These are phyloP conservation scores for Quercus suber DNA, from an alignment of 306 rosid species.

Conservation along the genomic window DNA sequence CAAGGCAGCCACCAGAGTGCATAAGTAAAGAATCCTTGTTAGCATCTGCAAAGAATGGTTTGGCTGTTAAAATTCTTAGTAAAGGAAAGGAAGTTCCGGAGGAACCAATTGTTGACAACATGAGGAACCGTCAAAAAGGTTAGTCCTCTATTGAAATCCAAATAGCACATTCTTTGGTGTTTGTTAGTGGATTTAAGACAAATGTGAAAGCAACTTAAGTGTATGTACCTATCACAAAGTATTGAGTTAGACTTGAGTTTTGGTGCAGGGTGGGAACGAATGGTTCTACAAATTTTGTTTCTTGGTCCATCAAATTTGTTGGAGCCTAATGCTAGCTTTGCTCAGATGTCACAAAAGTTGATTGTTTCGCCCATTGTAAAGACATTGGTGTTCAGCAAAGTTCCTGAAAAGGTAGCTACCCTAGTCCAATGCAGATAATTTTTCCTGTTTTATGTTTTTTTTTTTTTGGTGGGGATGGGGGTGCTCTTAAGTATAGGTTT, in stretches of 20 bases:
- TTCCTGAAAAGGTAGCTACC: conserved; percentile 77
- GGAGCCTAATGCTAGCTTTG: conserved; percentile 85
- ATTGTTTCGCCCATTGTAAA: conserved; percentile 96
- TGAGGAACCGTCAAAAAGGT: conserved; percentile 80
- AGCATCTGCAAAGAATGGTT: conserved; percentile 90
- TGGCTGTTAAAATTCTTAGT: conserved; percentile 88
- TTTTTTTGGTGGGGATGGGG: too few species aligned
- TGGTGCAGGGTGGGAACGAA: conserved; percentile 93
- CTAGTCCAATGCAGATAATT: background rate
- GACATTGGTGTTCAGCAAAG: conserved; percentile 91
- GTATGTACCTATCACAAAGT: background rate
- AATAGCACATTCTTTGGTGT: background rate
- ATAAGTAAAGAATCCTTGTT: conserved; percentile 80
- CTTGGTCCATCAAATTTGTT: conserved; percentile 95
- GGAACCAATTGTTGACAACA: conserved; percentile 80
- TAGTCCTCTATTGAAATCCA: background rate
- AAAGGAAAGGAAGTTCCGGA: conserved; percentile 80
- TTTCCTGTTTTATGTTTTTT: background rate
- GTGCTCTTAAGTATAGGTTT: background rate
- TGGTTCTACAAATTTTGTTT: conserved; percentile 94
- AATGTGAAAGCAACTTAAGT: background rate
- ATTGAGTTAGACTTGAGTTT: conserved; percentile 11
- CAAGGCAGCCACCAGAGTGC: conserved; percentile 88
- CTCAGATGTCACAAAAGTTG: conserved; percentile 89
- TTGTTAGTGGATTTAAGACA: background rate